A percentile compares a stretch with the other conserved stretches of the same genome.
These are phyloP conservation scores for Sungouiella blattae DNA, from an alignment of 805 yeast species.

Conservation along the genomic window DNA sequence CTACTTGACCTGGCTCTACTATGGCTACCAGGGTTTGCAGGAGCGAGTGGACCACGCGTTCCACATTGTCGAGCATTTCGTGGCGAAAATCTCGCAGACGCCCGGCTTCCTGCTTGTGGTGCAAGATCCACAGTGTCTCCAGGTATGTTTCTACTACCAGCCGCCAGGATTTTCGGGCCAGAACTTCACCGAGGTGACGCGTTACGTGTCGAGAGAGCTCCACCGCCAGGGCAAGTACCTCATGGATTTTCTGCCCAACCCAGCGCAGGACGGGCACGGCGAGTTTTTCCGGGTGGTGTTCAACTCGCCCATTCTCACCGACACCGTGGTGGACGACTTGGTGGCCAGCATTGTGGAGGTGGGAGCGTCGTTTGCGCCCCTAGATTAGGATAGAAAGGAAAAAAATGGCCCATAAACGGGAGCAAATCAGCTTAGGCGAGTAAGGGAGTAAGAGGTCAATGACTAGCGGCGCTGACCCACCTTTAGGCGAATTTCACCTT, in stretches of 20 bases:
- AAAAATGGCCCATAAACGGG: no score
- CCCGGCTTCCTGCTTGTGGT: conserved; percentile 54
- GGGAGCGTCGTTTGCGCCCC: conserved; percentile 17
- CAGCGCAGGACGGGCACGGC: conserved; percentile 50
- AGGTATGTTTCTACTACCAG: conserved; percentile 75
- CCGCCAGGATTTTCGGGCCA: conserved; percentile 33
- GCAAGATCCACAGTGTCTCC: conserved; percentile 70
- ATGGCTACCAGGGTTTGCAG: conserved; percentile 65
- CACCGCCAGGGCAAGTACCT: conserved; percentile 64
- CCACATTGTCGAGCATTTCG: conserved; percentile 60
- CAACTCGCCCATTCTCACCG: conserved; percentile 58
- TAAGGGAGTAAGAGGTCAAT: no score
- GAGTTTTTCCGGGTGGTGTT: conserved; percentile 85
- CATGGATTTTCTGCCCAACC: conserved; percentile 75
- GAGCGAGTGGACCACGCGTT: conserved; percentile 71
- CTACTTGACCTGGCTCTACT: conserved; percentile 78
- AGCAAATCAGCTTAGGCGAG: no score
- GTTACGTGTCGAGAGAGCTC: conserved; percentile 57
- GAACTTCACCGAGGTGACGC: conserved; percentile 49
- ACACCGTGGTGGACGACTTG: conserved; percentile 33
- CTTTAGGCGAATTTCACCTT: no score
- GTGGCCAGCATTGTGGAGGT: conserved; percentile 25
- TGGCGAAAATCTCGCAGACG: conserved; percentile 32
- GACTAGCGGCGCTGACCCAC: no score
- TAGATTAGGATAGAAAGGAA: no score